A percentile compares a stretch with the other conserved stretches of the same genome.
These are phyloP conservation scores for Rhodomyrtus psidioides DNA, from an alignment of 441 rosid genomes.

Conservation along the genomic window DNA sequence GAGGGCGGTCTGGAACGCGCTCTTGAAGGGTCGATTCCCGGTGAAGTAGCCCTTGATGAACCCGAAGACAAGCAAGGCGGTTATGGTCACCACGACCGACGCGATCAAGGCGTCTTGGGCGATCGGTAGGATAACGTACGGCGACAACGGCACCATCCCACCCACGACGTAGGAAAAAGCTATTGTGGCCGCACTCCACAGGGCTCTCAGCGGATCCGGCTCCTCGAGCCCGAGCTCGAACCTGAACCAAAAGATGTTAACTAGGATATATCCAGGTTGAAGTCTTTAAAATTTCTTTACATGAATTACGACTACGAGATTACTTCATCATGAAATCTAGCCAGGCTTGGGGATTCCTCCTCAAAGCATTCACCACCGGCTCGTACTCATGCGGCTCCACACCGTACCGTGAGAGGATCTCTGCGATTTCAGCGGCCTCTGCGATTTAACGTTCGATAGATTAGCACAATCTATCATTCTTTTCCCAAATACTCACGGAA, in stretches of 20 bases:
- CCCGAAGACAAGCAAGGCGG: constrained; percentile 5
- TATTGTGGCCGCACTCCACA: constrained; percentile 8
- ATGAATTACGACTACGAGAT: not conserved
- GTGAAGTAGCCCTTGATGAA: constrained; percentile 13
- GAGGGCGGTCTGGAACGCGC: constrained; percentile 5
- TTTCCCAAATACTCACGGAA: rapidly evolving
- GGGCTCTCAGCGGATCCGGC: constrained; percentile 7
- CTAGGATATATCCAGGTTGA: not conserved
- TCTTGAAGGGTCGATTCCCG: constrained; percentile 8
- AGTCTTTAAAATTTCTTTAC: no score
- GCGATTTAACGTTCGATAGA: not conserved
- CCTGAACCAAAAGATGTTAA: not conserved
- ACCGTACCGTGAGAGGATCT: constrained; percentile 7
- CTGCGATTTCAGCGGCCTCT: constrained; percentile 13
- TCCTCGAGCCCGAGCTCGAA: constrained; percentile 10
- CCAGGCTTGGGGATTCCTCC: constrained; percentile 7
- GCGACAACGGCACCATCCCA: constrained; percentile 2
- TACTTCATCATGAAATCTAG: constrained; percentile 14
- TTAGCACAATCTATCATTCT: not conserved
- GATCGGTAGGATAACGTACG: not conserved
- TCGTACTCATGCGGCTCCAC: constrained; percentile 10
- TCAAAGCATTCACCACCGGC: constrained; percentile 2
- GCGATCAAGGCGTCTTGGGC: not conserved
- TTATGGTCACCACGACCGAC: not conserved
- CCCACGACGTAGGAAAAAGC: not conserved